A percentile compares a stretch with the other conserved stretches of the same genome.
Evolutionary conservation across 192 early-diverging fungal species (phyloP).

Genomic region (Dimargaris xerosporica): DNA sequence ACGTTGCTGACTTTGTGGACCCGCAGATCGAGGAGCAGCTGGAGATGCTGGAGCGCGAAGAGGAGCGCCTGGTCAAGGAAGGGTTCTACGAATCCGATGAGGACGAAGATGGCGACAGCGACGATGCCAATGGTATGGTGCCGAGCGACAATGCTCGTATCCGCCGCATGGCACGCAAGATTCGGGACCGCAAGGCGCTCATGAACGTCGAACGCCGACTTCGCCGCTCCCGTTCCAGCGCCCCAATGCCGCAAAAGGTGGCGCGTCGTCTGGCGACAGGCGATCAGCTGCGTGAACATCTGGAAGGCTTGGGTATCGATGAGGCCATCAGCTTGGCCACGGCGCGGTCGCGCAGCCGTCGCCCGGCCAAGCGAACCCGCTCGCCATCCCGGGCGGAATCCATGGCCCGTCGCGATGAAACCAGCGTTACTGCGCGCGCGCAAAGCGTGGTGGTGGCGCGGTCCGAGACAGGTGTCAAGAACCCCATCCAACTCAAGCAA

Average conservation of each 20-base stretch:
- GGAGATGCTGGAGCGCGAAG: slow-evolving; percentile 90
- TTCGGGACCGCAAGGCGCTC: slow-evolving; percentile 74
- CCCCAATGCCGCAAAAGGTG: slow-evolving; percentile 50
- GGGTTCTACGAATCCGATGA: slow-evolving; percentile 85
- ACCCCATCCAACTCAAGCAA: slow-evolving; percentile 25
- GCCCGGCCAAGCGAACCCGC: slow-evolving; percentile 51
- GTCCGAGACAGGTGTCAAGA: slow-evolving; percentile 61
- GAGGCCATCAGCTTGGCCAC: slow-evolving; percentile 29
- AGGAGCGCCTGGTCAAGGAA: slow-evolving; percentile 85
- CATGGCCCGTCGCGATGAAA: slow-evolving; percentile 34
- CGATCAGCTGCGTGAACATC: slow-evolving; percentile 53
- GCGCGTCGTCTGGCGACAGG: slow-evolving; percentile 19
- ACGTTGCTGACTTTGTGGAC: slow-evolving; percentile 97
- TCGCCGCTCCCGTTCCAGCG: slow-evolving; percentile 65
- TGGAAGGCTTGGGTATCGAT: slow-evolving; percentile 60
- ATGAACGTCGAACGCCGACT: slow-evolving; percentile 61
- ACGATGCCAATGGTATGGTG: no score
- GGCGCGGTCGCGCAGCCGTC: slow-evolving; percentile 44
- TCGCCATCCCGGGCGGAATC: slow-evolving; percentile 52
- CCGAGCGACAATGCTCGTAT: slow-evolving; percentile 63
- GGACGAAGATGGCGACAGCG: slow-evolving; percentile 30
- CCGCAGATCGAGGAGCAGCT: slow-evolving; percentile 92
- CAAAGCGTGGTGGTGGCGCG: slow-evolving; percentile 42
- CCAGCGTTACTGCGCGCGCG: slow-evolving; percentile 41
- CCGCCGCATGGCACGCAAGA: slow-evolving; percentile 55